A percentile compares a stretch with the other conserved stretches of the same genome.
Evolutionary conservation across 768 basidiomycete species (phyloP).

Genomic region (Pholiota molesta): DNA sequence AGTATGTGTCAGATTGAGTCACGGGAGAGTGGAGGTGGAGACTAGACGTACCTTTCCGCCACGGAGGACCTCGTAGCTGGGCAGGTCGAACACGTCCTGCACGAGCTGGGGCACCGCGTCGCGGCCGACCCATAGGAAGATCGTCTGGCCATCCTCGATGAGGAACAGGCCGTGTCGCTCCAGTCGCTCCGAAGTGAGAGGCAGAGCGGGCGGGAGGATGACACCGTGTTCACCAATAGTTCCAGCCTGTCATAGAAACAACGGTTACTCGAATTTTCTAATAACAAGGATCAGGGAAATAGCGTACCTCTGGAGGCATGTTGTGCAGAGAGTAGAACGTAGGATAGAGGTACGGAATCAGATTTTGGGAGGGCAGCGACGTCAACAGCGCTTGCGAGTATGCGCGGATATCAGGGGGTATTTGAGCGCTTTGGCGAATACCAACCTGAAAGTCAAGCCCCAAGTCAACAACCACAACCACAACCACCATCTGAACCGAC

Average conservation of each 20-base stretch:
- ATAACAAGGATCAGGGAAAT: background rate
- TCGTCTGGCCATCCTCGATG: constrained; percentile 96
- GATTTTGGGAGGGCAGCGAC: constrained; percentile 85
- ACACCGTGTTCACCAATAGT: constrained; percentile 90
- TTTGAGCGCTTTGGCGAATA: constrained; percentile 93
- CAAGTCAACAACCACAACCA: background rate
- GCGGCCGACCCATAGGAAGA: constrained; percentile 98
- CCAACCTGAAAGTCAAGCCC: constrained; percentile 63
- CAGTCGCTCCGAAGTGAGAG: constrained; percentile 92
- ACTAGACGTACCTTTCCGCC: constrained; percentile 80
- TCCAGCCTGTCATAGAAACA: constrained; percentile 60
- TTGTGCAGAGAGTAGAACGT: constrained; percentile 95
- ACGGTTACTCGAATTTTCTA: constrained; percentile 1
- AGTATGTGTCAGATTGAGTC: constrained; percentile 1
- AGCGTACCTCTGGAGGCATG: constrained; percentile 86
- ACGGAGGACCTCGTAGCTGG: constrained; percentile 84
- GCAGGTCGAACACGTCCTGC: constrained; percentile 91
- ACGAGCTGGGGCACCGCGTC: constrained; percentile 97
- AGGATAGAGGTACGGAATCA: constrained; percentile 95
- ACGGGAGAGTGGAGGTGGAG: background rate
- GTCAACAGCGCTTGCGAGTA: constrained; percentile 94
- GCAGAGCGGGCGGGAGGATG: constrained; percentile 84
- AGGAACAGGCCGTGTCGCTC: constrained; percentile 95
- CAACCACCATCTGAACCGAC: background rate
- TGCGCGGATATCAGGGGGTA: constrained; percentile 94